phyloP scores from a whole-genome alignment of 2,329 filamentous ascomycete genomes.

The Hymenoscyphus albidus region DNA sequence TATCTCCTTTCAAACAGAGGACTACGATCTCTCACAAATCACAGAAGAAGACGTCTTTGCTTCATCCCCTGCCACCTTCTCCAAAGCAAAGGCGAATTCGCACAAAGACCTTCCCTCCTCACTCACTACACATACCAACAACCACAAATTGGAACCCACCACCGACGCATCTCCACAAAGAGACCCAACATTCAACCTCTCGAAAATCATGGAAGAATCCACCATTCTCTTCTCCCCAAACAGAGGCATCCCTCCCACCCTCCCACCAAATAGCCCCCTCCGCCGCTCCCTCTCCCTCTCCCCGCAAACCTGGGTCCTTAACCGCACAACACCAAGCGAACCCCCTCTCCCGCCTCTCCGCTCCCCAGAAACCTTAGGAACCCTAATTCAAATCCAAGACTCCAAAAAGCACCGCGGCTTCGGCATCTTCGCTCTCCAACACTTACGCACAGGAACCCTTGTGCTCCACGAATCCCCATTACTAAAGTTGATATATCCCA shows the following conservation, averaged over 20 bases:
- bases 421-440: neutral
- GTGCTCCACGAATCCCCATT: neutral
- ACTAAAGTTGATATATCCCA: neutral
- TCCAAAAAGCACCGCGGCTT: neutral
- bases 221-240: neutral
- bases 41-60: too few species aligned
- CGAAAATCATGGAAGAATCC: neutral
- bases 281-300: neutral
- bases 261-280: neutral
- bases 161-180: too few species aligned
- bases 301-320: neutral
- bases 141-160: too few species aligned
- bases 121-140: too few species aligned
- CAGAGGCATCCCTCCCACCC: neutral
- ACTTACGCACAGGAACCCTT: neutral
- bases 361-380: neutral
- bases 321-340: neutral
- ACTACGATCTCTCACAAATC: too few species aligned
- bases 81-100: too few species aligned
- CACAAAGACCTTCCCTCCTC: too few species aligned
- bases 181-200: too few species aligned
- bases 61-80: too few species aligned
- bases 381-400: neutral
- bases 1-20: too few species aligned
- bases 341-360: neutral